A percentile compares a stretch with the other conserved stretches of the same genome.
Evolutionary conservation across 257 asterid species (phyloP).

Genomic region (Cynanchum wilfordii): DNA sequence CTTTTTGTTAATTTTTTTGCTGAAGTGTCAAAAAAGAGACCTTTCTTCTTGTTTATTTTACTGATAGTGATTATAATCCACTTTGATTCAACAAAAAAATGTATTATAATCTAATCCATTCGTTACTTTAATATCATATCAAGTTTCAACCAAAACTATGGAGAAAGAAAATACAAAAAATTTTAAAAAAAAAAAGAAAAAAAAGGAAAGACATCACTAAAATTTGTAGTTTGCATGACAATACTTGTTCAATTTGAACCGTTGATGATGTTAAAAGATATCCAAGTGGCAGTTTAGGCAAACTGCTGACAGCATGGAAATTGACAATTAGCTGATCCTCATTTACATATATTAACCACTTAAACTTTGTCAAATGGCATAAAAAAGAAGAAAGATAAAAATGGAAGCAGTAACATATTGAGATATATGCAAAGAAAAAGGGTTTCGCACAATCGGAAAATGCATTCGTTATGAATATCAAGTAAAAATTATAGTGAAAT

Average conservation of each 20-base stretch:
- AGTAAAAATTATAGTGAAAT: too few relatives aligned
- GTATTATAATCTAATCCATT: neutral
- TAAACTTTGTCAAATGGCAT: too few relatives aligned
- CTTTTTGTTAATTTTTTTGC: neutral
- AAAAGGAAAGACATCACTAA: neutral
- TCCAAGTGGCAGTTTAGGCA: neutral
- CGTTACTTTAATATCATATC: neutral
- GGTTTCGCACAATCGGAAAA: too few relatives aligned
- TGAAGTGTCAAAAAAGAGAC: constrained; percentile 10
- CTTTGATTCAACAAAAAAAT: neutral
- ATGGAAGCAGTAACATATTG: too few relatives aligned
- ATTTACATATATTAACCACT: too few relatives aligned
- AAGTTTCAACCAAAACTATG: neutral
- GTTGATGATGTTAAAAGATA: neutral
- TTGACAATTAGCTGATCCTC: neutral
- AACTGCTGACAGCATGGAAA: neutral
- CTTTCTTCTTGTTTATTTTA: neutral
- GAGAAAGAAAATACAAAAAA: neutral
- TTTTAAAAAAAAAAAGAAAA: too few relatives aligned
- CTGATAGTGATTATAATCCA: neutral
- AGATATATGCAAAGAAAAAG: too few relatives aligned
- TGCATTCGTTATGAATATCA: too few relatives aligned
- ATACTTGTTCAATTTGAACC: neutral
- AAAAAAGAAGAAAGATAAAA: too few relatives aligned
- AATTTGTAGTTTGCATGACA: neutral